phyloP scores from a whole-genome alignment of 345 rosid species.

The Nasturtium officinale region DNA sequence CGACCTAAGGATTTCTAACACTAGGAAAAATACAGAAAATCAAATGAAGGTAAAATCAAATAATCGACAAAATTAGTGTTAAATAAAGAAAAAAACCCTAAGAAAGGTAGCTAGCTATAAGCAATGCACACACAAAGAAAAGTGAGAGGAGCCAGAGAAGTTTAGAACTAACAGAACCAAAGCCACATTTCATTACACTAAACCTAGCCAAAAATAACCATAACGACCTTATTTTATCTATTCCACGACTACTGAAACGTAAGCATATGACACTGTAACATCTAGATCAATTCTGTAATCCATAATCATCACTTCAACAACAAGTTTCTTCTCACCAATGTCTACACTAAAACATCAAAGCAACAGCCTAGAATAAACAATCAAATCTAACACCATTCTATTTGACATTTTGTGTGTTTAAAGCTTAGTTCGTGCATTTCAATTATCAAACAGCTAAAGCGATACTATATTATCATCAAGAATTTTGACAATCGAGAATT shows the following conservation, averaged over 20 bases:
- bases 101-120: not conserved
- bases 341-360: not conserved
- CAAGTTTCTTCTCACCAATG: not conserved
- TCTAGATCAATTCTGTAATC: not conserved
- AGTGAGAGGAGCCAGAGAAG: not conserved
- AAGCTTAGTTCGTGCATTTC: not conserved
- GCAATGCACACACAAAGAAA: not conserved
- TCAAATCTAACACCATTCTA: not conserved
- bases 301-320: not conserved
- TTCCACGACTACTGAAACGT: not conserved
- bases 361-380: not conserved
- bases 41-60: not conserved
- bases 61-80: not conserved
- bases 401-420: not conserved
- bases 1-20: not conserved
- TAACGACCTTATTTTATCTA: not conserved
- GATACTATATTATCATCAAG: not conserved
- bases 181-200: not conserved
- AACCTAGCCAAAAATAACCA: not conserved
- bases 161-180: not conserved
- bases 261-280: not conserved
- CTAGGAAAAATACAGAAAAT: not conserved
- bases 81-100: not conserved
- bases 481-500: not conserved
- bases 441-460: not conserved